Percentiles rank a stretch among this genome's conserved stretches.
These are phyloP conservation scores for Przewalskia tangutica DNA, from an alignment of 257 asterid genomes.

Conservation along the genomic window DNA sequence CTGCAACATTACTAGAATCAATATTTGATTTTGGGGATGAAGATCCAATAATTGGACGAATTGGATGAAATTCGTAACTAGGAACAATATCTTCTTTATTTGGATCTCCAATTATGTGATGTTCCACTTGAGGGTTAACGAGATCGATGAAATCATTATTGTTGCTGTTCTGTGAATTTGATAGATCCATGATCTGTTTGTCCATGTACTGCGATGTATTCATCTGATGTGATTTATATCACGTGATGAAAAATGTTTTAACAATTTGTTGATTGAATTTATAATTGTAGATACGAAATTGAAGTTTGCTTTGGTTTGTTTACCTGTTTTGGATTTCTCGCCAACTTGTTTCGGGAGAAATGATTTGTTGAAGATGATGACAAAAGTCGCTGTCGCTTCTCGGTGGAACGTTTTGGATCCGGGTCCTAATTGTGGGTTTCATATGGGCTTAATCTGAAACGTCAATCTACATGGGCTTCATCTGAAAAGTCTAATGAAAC, in stretches of 20 bases:
- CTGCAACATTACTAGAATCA: constrained; percentile 36
- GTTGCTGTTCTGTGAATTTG: constrained; percentile 46
- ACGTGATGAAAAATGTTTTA: background rate
- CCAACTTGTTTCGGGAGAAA: background rate
- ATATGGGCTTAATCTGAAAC: background rate
- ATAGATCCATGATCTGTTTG: constrained; percentile 98
- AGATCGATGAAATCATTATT: constrained; percentile 62
- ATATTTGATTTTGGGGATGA: constrained; percentile 34
- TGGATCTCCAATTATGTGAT: background rate
- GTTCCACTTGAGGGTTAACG: constrained; percentile 43
- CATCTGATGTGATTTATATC: constrained; percentile 34
- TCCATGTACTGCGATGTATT: constrained; percentile 81
- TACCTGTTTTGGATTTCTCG: background rate
- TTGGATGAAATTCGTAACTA: constrained; percentile 79
- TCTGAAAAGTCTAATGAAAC: background rate
- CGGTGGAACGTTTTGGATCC: background rate
- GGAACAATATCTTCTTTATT: constrained; percentile 63
- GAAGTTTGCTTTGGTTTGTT: background rate
- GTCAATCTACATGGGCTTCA: background rate
- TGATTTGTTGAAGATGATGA: background rate
- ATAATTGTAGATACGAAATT: background rate
- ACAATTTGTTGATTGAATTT: background rate
- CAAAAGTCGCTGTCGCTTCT: background rate
- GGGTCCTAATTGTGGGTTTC: background rate
- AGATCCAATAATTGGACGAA: constrained; percentile 40